Conservation (phyloP, 148 eudicot genomes). For the Silene conica region DNA sequence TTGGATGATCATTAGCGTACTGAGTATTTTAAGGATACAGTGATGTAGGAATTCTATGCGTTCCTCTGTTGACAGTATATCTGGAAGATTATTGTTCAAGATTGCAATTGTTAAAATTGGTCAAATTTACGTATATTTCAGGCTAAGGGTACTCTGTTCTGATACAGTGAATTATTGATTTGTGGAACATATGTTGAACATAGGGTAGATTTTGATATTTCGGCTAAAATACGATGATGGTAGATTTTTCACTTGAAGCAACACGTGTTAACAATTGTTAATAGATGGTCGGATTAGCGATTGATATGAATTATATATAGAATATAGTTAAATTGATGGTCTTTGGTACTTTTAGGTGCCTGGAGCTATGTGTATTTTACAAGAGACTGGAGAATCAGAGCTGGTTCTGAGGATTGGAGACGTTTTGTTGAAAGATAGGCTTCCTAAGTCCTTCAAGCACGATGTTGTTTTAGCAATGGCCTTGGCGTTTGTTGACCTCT, state of each 20-base stretch:
- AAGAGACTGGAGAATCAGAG: constrained; percentile 89
- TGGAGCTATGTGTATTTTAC: constrained; percentile 87
- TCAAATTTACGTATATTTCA: background rate
- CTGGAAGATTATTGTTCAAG: constrained; percentile 6
- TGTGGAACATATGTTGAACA: background rate
- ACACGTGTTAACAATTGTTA: background rate
- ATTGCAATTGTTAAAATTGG: background rate
- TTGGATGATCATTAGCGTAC: background rate
- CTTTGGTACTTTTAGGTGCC: constrained; percentile 60
- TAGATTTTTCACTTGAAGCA: background rate
- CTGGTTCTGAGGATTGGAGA: constrained; percentile 85
- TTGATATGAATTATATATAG: background rate
- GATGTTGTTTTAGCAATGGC: constrained; percentile 85
- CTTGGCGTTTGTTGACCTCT: constrained; percentile 83
- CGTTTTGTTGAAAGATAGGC: constrained; percentile 73
- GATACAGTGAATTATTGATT: background rate
- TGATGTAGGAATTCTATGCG: background rate
- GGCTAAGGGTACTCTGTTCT: background rate
- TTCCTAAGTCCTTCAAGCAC: constrained; percentile 93
- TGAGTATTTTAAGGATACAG: background rate
- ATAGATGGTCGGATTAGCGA: background rate
- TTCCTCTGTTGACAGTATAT: background rate
- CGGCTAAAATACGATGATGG: background rate
- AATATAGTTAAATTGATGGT: background rate
- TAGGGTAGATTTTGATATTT: background rate